Percentiles rank a stretch among this genome's conserved stretches.
These are phyloP conservation scores for Hypocreales sp. DNA, from an alignment of 2,329 filamentous ascomycete genomes.

Conservation along the genomic window DNA sequence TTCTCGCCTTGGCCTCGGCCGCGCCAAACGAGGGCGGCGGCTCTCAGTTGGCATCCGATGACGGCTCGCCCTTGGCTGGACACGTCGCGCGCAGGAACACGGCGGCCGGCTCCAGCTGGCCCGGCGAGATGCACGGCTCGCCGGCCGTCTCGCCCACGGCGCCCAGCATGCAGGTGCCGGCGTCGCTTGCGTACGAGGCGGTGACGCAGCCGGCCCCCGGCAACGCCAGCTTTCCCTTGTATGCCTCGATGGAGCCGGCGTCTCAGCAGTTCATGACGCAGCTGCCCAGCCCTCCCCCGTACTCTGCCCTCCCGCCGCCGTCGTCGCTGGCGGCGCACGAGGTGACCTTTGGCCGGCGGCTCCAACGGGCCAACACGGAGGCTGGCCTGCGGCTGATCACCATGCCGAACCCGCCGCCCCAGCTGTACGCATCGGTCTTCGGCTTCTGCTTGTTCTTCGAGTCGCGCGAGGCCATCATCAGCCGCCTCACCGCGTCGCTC, in stretches of 20 bases:
- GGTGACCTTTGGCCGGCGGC: conserved; percentile 50
- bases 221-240: conserved; percentile 37
- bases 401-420: conserved; percentile 29
- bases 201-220: conserved; percentile 33
- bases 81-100: neutral
- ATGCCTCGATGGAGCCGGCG: conserved; percentile 9
- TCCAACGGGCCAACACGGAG: conserved; percentile 53
- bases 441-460: conserved; percentile 54
- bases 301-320: conserved; percentile 24
- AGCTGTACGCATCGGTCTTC: conserved; percentile 42
- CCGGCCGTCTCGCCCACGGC: neutral
- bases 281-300: conserved; percentile 13
- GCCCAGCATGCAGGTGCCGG: conserved; percentile 4
- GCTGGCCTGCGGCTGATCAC: conserved; percentile 41
- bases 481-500: conserved; percentile 20
- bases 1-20: conserved; percentile 27
- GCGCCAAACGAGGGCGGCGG: conserved; percentile 27
- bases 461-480: conserved; percentile 28
- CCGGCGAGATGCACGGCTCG: neutral
- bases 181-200: conserved; percentile 25
- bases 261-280: conserved; percentile 5
- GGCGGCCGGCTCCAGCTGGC: neutral
- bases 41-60: conserved; percentile 3
- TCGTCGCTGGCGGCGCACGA: conserved; percentile 47
- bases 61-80: neutral